phyloP scores from a whole-genome alignment of 2,329 filamentous ascomycete species.

The Pestalotiopsis sp. region DNA sequence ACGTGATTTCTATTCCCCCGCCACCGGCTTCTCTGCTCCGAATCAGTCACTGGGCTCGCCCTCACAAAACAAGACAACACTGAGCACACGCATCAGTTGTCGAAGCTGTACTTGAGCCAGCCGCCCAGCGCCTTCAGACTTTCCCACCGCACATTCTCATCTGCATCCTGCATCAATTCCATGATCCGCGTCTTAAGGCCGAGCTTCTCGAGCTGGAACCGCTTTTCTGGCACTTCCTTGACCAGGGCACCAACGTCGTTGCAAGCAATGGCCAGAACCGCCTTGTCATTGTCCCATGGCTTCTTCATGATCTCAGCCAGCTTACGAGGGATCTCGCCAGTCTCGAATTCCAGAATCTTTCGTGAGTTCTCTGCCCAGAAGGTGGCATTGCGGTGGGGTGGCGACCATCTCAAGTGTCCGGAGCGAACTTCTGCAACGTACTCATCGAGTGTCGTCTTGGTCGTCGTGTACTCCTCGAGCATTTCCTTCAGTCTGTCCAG shows the following conservation, averaged over 20 bases:
- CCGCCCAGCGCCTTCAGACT: constrained; percentile 78
- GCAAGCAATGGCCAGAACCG: constrained; percentile 89
- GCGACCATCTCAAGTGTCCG: constrained; percentile 90
- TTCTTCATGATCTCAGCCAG: constrained; percentile 81
- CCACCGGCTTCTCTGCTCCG: neutral
- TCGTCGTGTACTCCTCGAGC: constrained; percentile 69
- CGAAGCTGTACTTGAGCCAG: constrained; percentile 68
- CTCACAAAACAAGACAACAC: neutral
- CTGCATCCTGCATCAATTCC: constrained; percentile 88
- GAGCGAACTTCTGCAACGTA: constrained; percentile 86
- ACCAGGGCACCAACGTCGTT: constrained; percentile 90
- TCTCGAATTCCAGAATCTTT: constrained; percentile 81
- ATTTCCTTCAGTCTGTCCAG: constrained; percentile 63
- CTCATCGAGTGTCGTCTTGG: constrained; percentile 81
- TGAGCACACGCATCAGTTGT: constrained; percentile 31
- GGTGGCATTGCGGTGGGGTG: constrained; percentile 80
- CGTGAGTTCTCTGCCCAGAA: constrained; percentile 94
- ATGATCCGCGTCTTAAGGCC: constrained; percentile 87
- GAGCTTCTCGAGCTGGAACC: constrained; percentile 77
- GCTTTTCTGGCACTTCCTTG: constrained; percentile 85
- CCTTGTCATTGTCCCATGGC: constrained; percentile 78
- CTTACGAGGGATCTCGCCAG: constrained; percentile 77
- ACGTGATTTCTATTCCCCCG: neutral
- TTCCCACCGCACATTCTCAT: constrained; percentile 91
- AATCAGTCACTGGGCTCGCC: neutral